phyloP scores from a whole-genome alignment of 257 asterid species.

The Anisodus acutangulus region DNA sequence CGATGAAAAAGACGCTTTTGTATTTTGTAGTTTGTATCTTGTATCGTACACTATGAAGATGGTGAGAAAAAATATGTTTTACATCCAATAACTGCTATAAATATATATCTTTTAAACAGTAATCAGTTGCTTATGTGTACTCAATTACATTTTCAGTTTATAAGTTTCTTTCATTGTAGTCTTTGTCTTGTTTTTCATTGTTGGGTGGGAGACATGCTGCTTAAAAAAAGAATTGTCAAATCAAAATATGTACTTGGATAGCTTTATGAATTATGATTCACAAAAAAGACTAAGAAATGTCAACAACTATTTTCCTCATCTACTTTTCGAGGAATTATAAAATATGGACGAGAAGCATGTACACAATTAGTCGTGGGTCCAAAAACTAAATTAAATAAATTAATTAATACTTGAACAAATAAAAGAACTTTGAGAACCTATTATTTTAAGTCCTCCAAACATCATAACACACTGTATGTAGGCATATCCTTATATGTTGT shows the following conservation, averaged over 20 bases:
- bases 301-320: conserved; percentile 18
- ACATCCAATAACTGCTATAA: neutral
- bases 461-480: conserved; percentile 21
- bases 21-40: neutral
- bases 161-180: neutral
- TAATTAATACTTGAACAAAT: neutral
- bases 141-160: neutral
- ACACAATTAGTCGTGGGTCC: conserved; percentile 27
- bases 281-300: neutral
- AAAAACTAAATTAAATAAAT: neutral
- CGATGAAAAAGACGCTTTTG: neutral
- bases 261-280: neutral
- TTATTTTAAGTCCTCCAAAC: neutral
- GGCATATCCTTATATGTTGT: conserved; percentile 23
- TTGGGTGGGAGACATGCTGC: conserved; percentile 20
- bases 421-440: neutral
- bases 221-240: conserved; percentile 30
- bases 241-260: neutral
- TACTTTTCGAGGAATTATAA: neutral
- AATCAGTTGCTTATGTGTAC: neutral
- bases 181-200: neutral
- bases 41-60: neutral
- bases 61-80: neutral
- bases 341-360: conserved; percentile 25
- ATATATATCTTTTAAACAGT: neutral